These are phyloP conservation scores for Cubamyces lactineus DNA, from an alignment of 768 basidiomycete genomes.

Conservation along the genomic window DNA sequence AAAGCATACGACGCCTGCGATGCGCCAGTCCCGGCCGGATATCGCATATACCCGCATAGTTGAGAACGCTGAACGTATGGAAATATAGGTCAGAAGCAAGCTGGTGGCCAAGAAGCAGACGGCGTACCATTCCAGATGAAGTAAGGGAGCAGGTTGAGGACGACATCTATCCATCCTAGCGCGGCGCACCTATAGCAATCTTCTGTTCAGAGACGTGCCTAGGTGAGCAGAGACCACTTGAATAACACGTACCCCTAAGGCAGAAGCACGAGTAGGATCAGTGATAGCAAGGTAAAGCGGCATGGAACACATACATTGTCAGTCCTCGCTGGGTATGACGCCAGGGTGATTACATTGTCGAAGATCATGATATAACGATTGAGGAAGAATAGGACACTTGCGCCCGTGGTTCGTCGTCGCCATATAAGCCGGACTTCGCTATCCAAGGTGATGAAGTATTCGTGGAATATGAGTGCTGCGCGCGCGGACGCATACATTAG, in stretches of 20 bases:
- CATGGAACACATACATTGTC: not conserved
- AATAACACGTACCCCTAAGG: not conserved
- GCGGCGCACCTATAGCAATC: not conserved
- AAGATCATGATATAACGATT: constrained; percentile 21
- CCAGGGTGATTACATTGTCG: constrained; percentile 1
- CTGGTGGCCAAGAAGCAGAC: no score
- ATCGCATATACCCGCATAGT: constrained; percentile 20
- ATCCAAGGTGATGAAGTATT: constrained; percentile 20
- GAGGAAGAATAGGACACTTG: constrained; percentile 19
- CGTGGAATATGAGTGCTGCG: constrained; percentile 16
- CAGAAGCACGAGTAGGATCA: not conserved
- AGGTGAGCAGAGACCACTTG: no score
- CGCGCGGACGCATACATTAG: no score
- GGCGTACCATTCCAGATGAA: constrained; percentile 8
- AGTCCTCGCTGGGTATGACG: not conserved
- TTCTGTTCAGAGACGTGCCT: no score
- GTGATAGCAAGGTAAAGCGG: not conserved
- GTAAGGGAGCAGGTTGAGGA: constrained; percentile 9
- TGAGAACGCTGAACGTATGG: constrained; percentile 12
- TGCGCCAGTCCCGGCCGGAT: constrained; percentile 5
- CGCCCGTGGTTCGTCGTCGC: constrained; percentile 19
- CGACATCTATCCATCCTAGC: constrained; percentile 2
- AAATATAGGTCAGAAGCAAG: not conserved
- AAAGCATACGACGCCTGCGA: not conserved
- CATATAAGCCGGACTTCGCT: constrained; percentile 21